These are phyloP conservation scores for Aphanoascus verrucosus DNA, from an alignment of 2,329 filamentous ascomycete genomes.

Conservation along the genomic window DNA sequence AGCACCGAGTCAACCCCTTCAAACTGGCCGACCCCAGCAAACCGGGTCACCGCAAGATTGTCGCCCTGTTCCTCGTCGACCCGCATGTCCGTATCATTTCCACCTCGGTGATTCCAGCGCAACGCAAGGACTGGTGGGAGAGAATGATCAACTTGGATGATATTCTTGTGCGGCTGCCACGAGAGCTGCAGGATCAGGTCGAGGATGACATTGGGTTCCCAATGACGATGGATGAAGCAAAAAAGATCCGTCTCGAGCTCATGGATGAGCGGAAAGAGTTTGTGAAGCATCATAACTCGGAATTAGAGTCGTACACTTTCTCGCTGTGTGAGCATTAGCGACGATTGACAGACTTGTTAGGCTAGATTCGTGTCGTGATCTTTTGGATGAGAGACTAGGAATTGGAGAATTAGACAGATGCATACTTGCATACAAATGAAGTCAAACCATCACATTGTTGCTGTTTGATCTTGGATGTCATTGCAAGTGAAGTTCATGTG, in stretches of 20 bases:
- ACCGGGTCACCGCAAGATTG: slow-evolving; percentile 16
- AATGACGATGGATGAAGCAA: slow-evolving; percentile 15
- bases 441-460: too few species aligned
- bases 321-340: slow-evolving; percentile 16
- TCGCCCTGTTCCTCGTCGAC: slow-evolving; percentile 16
- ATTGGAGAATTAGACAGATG: too few species aligned
- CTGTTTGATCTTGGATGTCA: too few species aligned
- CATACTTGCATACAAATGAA: too few species aligned
- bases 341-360: background rate
- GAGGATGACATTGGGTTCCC: slow-evolving; percentile 1
- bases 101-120: slow-evolving; percentile 14
- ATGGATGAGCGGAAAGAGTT: slow-evolving; percentile 16
- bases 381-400: too few species aligned
- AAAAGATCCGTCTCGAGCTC: slow-evolving; percentile 12
- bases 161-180: slow-evolving; percentile 5
- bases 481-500: too few species aligned
- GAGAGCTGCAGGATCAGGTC: slow-evolving; percentile 10
- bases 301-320: background rate
- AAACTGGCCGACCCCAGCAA: slow-evolving; percentile 13
- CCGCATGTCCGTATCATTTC: slow-evolving; percentile 16
- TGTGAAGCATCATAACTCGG: background rate
- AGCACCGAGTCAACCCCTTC: slow-evolving; percentile 15
- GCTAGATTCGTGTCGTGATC: background rate
- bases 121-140: slow-evolving; percentile 15
- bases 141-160: slow-evolving; percentile 4